phyloP scores from a whole-genome alignment of 306 rosid species.

The Astragalus glycyphyllos region DNA sequence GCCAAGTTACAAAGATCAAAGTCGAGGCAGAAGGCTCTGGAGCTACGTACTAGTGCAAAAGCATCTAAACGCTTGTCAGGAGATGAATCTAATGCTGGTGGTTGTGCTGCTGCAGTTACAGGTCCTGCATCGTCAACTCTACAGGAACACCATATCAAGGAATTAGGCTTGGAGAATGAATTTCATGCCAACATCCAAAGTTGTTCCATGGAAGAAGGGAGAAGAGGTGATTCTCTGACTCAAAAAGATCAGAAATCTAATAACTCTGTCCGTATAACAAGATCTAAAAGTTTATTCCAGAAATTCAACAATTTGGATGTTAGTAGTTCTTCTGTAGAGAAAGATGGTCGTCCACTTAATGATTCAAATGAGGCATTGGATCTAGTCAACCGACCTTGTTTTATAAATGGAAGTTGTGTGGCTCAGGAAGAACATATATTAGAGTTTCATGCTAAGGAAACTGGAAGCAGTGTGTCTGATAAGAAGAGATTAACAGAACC shows the following conservation, averaged over 20 bases:
- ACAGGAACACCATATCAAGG: conserved; percentile 50
- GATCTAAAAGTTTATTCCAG: conserved; percentile 53
- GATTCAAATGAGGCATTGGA: conserved; percentile 46
- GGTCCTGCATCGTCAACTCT: conserved; percentile 50
- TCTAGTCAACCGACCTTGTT: conserved; percentile 29
- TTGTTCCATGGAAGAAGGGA: conserved; percentile 50
- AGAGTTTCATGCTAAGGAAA: conserved; percentile 44
- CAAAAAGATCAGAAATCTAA: conserved; percentile 35
- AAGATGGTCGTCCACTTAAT: conserved; percentile 46
- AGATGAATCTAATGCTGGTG: conserved; percentile 42
- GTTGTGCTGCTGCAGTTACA: conserved; percentile 44
- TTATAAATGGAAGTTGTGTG: conserved; percentile 36
- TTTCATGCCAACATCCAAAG: conserved; percentile 42
- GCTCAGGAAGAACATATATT: conserved; percentile 41
- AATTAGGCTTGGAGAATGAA: conserved; percentile 48
- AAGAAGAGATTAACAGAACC: conserved; percentile 51
- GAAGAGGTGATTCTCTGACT: conserved; percentile 40
- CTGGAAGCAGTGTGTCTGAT: conserved; percentile 40
- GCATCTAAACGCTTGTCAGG: conserved; percentile 41
- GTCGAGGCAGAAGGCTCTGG: conserved; percentile 85
- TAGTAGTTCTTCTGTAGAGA: conserved; percentile 41
- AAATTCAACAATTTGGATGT: conserved; percentile 45
- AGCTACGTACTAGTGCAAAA: conserved; percentile 71
- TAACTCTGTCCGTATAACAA: conserved; percentile 47
- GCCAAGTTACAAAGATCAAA: conserved; percentile 85